These are phyloP conservation scores for Diaporthe destruens DNA, from an alignment of 2,329 filamentous ascomycete species.

Conservation along the genomic window DNA sequence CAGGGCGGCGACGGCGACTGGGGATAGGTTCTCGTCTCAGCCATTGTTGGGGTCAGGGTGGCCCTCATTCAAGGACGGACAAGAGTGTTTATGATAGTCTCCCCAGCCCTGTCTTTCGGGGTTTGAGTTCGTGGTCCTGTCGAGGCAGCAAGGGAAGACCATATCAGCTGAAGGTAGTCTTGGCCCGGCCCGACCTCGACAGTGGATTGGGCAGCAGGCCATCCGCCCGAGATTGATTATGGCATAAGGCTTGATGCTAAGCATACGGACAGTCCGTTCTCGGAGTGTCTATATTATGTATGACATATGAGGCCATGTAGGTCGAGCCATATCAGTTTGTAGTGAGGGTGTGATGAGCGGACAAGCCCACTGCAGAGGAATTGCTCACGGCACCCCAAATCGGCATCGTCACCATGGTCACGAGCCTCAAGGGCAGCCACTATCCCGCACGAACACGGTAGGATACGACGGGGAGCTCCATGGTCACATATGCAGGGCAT, in stretches of 20 bases:
- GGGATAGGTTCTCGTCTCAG: background rate
- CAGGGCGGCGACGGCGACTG: background rate
- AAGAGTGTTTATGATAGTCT: constrained; percentile 6
- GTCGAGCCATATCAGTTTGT: constrained; percentile 9
- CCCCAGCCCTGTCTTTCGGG: background rate
- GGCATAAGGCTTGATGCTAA: constrained; percentile 21
- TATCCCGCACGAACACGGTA: constrained; percentile 6
- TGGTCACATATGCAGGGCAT: constrained; percentile 17
- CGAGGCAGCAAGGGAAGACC: constrained; percentile 2
- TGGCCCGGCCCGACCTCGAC: background rate
- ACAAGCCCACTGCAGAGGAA: constrained; percentile 5
- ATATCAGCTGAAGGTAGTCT: constrained; percentile 5
- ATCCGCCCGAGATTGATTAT: constrained; percentile 6
- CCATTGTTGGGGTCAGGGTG: background rate
- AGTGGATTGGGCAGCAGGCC: constrained; percentile 6
- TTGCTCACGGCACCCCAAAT: background rate
- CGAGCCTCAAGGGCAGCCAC: background rate
- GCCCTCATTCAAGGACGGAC: background rate
- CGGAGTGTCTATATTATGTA: background rate
- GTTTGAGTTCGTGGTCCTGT: constrained; percentile 3
- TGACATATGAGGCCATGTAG: background rate
- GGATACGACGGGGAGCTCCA: constrained; percentile 12
- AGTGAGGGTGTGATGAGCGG: constrained; percentile 5
- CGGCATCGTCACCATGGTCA: constrained; percentile 6
- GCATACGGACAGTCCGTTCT: background rate